phyloP scores from a whole-genome alignment of 108 stramenopile species.

The Aurantiochytrium sp. region DNA sequence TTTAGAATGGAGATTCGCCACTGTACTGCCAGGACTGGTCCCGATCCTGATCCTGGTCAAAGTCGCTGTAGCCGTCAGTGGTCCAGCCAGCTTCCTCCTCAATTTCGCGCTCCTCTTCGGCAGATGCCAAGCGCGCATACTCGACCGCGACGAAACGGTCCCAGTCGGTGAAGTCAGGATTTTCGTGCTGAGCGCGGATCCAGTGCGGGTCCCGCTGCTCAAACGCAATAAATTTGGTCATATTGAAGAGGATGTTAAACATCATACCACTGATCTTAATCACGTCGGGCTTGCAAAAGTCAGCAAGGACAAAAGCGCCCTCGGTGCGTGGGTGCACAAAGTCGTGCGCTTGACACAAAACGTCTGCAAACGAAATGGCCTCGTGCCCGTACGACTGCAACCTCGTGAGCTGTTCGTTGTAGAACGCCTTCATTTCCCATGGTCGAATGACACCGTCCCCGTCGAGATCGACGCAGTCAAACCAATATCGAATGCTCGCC shows the following conservation, averaged over 20 bases:
- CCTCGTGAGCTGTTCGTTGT: conserved; percentile 76
- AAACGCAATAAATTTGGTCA: conserved; percentile 92
- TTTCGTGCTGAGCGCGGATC: conserved; percentile 45
- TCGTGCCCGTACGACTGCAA: conserved; percentile 97
- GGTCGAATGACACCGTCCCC: conserved; percentile 85
- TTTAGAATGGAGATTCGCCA: background rate
- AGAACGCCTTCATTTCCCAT: conserved; percentile 90
- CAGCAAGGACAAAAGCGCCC: conserved; percentile 56
- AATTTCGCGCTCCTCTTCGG: conserved; percentile 75
- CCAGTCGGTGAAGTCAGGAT: conserved; percentile 67
- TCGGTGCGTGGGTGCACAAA: conserved; percentile 64
- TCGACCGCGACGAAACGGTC: conserved; percentile 89
- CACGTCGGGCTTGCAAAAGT: conserved; percentile 78
- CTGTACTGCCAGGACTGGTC: background rate
- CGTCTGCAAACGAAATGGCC: conserved; percentile 87
- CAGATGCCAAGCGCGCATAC: conserved; percentile 85
- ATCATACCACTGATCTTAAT: conserved; percentile 80
- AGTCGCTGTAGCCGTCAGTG: background rate
- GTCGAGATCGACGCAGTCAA: conserved; percentile 87
- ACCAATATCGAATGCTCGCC: conserved; percentile 88
- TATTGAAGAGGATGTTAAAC: conserved; percentile 93
- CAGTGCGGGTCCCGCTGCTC: conserved; percentile 91
- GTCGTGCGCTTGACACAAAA: conserved; percentile 97
- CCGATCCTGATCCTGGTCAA: background rate
- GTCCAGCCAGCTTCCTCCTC: conserved; percentile 25